Conservation (phyloP, 768 basidiomycete genomes). For the Botryobasidium botryosum region DNA sequence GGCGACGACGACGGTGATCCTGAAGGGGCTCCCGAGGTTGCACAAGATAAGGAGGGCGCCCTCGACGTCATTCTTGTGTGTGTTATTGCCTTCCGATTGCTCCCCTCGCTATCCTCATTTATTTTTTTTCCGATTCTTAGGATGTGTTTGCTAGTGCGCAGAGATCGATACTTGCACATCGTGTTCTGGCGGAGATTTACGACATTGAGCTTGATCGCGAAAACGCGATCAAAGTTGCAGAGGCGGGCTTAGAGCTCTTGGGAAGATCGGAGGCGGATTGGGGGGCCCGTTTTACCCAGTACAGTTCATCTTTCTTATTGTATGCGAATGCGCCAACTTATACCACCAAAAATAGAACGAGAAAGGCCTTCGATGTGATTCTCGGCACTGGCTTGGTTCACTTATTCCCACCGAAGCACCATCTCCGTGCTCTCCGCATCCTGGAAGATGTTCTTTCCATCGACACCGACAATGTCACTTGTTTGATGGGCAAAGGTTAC, state of each 20-base stretch:
- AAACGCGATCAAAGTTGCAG: constrained; percentile 51
- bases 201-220: constrained; percentile 53
- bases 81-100: background rate
- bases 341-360: constrained; percentile 28
- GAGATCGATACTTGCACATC: constrained; percentile 47
- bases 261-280: constrained; percentile 36
- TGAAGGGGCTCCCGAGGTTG: constrained; percentile 20
- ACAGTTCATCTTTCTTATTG: constrained; percentile 11
- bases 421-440: constrained; percentile 54
- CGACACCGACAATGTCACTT: constrained; percentile 43
- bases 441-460: constrained; percentile 52
- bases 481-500: constrained; percentile 60
- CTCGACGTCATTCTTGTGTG: constrained; percentile 45
- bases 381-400: constrained; percentile 70
- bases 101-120: background rate
- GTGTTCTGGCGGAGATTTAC: constrained; percentile 50
- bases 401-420: constrained; percentile 79
- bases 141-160: constrained; percentile 34
- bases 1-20: constrained; percentile 23
- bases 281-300: constrained; percentile 34
- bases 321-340: background rate
- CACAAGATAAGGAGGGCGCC: constrained; percentile 39
- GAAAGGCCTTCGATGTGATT: constrained; percentile 48
- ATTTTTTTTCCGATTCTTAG: constrained; percentile 25
- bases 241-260: constrained; percentile 47